These are phyloP conservation scores for Corinectria fuckeliana DNA, from an alignment of 2,329 filamentous ascomycete genomes.

Conservation along the genomic window DNA sequence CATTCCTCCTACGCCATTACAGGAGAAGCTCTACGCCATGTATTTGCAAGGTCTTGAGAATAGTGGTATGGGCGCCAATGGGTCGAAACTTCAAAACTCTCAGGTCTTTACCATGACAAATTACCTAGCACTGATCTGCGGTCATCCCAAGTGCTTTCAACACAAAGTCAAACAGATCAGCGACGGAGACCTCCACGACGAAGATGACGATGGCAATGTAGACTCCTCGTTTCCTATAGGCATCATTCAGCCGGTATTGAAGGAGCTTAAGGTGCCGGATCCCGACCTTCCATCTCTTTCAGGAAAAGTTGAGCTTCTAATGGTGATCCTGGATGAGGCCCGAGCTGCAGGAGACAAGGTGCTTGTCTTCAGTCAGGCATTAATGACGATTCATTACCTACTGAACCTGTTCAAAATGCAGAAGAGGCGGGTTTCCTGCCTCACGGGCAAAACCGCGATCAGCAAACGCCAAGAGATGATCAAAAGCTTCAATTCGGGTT, in stretches of 20 bases:
- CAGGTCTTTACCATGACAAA: conserved; percentile 46
- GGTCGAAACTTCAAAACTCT: conserved; percentile 11
- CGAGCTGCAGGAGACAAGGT: conserved; percentile 71
- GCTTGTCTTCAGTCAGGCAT: conserved; percentile 79
- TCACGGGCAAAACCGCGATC: conserved; percentile 72
- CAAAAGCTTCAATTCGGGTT: conserved; percentile 70
- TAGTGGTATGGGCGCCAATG: neutral
- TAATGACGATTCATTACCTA: conserved; percentile 74
- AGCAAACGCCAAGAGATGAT: conserved; percentile 65
- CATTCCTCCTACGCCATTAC: conserved; percentile 71
- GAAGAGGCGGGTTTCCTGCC: conserved; percentile 57
- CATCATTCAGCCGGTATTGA: conserved; percentile 41
- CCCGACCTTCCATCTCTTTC: conserved; percentile 61
- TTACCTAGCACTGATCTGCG: conserved; percentile 56
- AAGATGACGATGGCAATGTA: conserved; percentile 13
- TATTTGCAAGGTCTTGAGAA: conserved; percentile 46
- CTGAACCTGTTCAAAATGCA: conserved; percentile 59
- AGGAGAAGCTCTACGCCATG: conserved; percentile 65
- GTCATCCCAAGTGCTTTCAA: conserved; percentile 58
- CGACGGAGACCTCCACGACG: neutral
- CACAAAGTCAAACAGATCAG: conserved; percentile 38
- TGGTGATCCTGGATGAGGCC: conserved; percentile 72
- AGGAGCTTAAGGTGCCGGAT: conserved; percentile 48
- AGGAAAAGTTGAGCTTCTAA: conserved; percentile 71
- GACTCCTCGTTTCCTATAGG: conserved; percentile 32